These are phyloP conservation scores for Pugionium cornutum DNA, from an alignment of 345 rosid genomes.

Conservation along the genomic window DNA sequence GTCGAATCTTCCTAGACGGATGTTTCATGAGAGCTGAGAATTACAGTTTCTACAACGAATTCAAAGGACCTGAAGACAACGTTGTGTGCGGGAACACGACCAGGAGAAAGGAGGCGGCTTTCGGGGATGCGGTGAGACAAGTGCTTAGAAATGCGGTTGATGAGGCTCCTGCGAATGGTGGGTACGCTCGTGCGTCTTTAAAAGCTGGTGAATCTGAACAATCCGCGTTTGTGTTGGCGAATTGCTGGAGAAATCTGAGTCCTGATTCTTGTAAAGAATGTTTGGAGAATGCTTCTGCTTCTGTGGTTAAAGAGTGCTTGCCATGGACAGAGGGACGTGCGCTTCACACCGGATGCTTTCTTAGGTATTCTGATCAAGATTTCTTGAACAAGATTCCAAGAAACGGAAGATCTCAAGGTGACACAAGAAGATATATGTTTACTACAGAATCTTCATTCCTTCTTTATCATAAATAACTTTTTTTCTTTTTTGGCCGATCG, in stretches of 20 bases:
- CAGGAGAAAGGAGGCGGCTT: slow-evolving; percentile 43
- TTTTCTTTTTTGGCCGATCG: no score
- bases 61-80: slow-evolving; percentile 56
- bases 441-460: not conserved
- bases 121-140: slow-evolving; percentile 49
- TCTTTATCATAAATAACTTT: no score
- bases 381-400: slow-evolving; percentile 63
- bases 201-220: slow-evolving; percentile 27
- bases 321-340: slow-evolving; percentile 91
- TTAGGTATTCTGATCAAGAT: slow-evolving; percentile 75
- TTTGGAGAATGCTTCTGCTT: slow-evolving; percentile 65
- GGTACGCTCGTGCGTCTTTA: slow-evolving; percentile 54
- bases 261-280: slow-evolving; percentile 64
- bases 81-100: slow-evolving; percentile 61
- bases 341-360: slow-evolving; percentile 79
- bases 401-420: slow-evolving; percentile 65
- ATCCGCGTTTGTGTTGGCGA: slow-evolving; percentile 59
- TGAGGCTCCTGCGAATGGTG: slow-evolving; percentile 43
- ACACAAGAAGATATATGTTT: not conserved
- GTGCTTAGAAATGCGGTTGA: slow-evolving; percentile 51
- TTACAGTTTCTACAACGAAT: slow-evolving; percentile 74
- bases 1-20: slow-evolving; percentile 82
- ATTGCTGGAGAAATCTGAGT: slow-evolving; percentile 83
- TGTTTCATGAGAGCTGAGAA: slow-evolving; percentile 94
- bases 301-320: slow-evolving; percentile 57